phyloP scores from a whole-genome alignment of 1,284 basidiomycete genomes.

The Rhodotorula mucilaginosa region DNA sequence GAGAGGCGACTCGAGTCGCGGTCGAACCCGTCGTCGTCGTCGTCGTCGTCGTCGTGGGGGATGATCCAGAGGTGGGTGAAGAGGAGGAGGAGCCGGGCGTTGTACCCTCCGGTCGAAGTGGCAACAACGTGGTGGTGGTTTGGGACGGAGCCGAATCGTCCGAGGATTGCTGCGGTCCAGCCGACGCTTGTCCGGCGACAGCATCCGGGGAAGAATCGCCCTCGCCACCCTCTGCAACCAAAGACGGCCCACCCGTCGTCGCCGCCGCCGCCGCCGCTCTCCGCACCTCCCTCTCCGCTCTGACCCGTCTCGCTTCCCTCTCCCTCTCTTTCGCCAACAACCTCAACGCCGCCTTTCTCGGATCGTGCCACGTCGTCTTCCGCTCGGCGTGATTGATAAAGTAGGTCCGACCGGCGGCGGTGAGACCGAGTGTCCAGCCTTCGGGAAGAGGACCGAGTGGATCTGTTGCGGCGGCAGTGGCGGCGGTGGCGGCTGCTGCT shows the following conservation, averaged over 20 bases:
- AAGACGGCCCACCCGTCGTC: background rate
- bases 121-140: too few relatives aligned
- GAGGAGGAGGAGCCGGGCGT: too few relatives aligned
- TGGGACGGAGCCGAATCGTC: too few relatives aligned
- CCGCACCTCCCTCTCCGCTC: conserved; percentile 1
- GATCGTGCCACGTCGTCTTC: conserved; percentile 36
- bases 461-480: too few relatives aligned
- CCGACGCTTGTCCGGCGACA: too few relatives aligned
- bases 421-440: conserved; percentile 24
- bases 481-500: background rate
- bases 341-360: conserved; percentile 18
- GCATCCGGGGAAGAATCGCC: too few relatives aligned
- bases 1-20: background rate
- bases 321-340: background rate
- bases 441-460: conserved; percentile 24
- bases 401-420: conserved; percentile 27
- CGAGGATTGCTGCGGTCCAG: background rate
- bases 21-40: too few relatives aligned
- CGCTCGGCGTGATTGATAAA: conserved; percentile 33
- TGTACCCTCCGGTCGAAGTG: background rate
- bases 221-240: too few relatives aligned
- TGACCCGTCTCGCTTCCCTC: background rate
- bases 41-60: too few relatives aligned
- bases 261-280: background rate
- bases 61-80: too few relatives aligned